Evolutionary conservation across 2,329 filamentous ascomycete species (phyloP).

Genomic region (Blastomyces emzantsi): DNA sequence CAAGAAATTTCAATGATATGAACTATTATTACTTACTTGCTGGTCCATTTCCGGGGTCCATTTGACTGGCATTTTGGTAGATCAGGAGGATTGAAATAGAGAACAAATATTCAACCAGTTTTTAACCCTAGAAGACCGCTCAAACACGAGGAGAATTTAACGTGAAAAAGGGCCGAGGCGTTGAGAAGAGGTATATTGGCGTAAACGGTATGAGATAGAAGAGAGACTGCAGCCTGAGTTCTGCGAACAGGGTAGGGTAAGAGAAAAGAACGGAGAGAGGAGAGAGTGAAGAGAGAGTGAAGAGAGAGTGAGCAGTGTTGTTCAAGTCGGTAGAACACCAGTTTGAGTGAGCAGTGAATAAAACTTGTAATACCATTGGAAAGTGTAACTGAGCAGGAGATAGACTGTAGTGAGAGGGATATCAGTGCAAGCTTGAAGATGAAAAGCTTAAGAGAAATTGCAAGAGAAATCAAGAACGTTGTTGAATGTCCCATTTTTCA

Average conservation of each 20-base stretch:
- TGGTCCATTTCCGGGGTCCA: constrained; percentile 33
- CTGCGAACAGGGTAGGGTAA: no score
- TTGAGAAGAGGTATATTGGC: neutral
- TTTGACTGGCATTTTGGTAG: constrained; percentile 27
- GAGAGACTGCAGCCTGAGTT: neutral
- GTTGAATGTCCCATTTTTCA: neutral
- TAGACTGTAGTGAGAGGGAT: neutral
- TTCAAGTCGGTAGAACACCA: no score
- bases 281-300: neutral
- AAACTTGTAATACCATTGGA: neutral
- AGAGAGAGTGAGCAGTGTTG: neutral
- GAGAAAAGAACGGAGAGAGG: neutral
- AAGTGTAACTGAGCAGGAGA: neutral
- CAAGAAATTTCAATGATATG: neutral
- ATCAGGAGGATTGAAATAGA: neutral
- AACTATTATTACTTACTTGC: constrained; percentile 20
- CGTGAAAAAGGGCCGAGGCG: no score
- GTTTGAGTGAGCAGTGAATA: no score
- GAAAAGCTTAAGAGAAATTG: neutral
- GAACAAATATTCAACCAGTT: neutral
- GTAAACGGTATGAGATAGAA: no score
- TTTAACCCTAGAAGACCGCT: no score
- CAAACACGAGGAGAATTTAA: no score
- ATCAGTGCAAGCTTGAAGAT: neutral
- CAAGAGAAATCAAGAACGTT: neutral